Conservation (phyloP, 2,329 filamentous ascomycete genomes). For the Sclerotinia subarctica region DNA sequence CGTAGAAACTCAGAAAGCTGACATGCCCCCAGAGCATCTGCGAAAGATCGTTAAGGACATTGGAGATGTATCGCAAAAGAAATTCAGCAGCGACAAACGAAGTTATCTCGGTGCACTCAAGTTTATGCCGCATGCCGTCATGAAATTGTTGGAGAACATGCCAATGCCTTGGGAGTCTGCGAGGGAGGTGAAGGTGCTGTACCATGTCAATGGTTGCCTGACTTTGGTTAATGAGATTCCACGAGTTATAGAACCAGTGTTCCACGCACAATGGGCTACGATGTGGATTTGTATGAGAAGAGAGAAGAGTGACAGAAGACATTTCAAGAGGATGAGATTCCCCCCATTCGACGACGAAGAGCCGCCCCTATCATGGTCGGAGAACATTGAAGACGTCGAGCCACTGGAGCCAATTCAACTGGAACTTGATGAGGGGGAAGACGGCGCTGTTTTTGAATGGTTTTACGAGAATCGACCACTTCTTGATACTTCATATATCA, state of each 20-base stretch:
- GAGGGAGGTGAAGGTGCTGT: conserved; percentile 94
- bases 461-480: conserved; percentile 94
- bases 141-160: conserved; percentile 99
- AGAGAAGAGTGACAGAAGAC: conserved; percentile 90
- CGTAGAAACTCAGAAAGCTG: conserved; percentile 95
- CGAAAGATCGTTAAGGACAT: conserved; percentile 99
- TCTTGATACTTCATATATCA: conserved; percentile 87
- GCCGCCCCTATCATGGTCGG: conserved; percentile 93
- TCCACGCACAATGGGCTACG: conserved; percentile 97
- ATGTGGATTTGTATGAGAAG: conserved; percentile 99
- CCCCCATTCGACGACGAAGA: conserved; percentile 99
- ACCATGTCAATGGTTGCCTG: conserved; percentile 96
- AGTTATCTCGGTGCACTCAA: conserved; percentile 96
- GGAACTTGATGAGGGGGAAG: conserved; percentile 93
- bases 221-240: conserved; percentile 96
- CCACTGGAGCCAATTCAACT: conserved; percentile 97
- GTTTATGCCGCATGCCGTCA: conserved; percentile 97
- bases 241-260: conserved; percentile 94
- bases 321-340: conserved; percentile 99
- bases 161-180: conserved; percentile 99
- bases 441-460: conserved; percentile 90
- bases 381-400: conserved; percentile 98
- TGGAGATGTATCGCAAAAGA: conserved; percentile 98
- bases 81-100: conserved; percentile 97
- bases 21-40: conserved; percentile 97